Conservation (phyloP, 192 early-diverging fungal species). For the Spizellomyces sp. region DNA sequence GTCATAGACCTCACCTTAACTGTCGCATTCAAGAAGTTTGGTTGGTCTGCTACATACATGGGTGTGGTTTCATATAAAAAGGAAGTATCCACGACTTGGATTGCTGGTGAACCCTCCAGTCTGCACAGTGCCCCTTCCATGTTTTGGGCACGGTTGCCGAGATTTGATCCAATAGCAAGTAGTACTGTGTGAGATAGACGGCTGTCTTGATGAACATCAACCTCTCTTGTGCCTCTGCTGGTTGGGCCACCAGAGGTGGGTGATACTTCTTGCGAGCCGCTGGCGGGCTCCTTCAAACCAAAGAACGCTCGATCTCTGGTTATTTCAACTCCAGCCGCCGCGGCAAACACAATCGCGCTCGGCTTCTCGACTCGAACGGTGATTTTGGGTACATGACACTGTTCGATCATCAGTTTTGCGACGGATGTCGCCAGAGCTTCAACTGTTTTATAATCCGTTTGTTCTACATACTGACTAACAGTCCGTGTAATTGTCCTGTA, state of each 20-base stretch:
- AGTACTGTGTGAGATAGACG: constrained; percentile 61
- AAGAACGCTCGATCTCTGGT: constrained; percentile 63
- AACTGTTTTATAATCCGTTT: constrained; percentile 89
- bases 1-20: constrained; percentile 59
- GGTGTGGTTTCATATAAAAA: constrained; percentile 96
- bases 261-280: neutral
- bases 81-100: constrained; percentile 80
- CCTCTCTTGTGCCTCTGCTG: neutral
- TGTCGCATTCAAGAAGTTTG: constrained; percentile 87
- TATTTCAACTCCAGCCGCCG: constrained; percentile 87
- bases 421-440: constrained; percentile 88
- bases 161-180: constrained; percentile 88
- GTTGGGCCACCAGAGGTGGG: neutral
- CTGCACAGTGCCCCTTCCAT: constrained; percentile 71
- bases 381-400: constrained; percentile 86
- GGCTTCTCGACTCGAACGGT: constrained; percentile 93
- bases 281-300: neutral
- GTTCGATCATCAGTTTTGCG: constrained; percentile 73
- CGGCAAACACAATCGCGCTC: constrained; percentile 89
- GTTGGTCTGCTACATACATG: constrained; percentile 95
- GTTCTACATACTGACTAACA: constrained; percentile 80
- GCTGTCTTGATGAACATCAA: constrained; percentile 1
- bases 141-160: constrained; percentile 79
- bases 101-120: constrained; percentile 47
- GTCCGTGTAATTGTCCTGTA: constrained; percentile 87